A percentile compares a stretch with the other conserved stretches of the same genome.
Conservation (phyloP, 2,329 filamentous ascomycete genomes). For the Sclerotiophoma versabilis region DNA sequence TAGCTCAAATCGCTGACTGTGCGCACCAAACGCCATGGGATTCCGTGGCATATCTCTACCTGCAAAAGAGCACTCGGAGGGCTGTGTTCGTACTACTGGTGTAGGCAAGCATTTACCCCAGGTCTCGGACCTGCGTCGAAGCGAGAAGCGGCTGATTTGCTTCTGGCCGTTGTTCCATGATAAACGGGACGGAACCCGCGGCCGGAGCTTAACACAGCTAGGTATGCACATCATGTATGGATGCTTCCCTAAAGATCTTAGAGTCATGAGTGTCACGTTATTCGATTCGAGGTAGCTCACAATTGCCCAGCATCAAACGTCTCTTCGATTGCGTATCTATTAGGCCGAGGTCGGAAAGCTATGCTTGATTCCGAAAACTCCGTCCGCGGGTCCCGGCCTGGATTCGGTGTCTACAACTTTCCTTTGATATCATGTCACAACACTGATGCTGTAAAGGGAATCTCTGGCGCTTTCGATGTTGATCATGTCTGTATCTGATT, state of each 20-base stretch:
- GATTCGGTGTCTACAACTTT: not conserved
- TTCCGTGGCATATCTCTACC: no score
- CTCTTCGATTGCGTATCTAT: not conserved
- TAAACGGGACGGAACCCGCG: not conserved
- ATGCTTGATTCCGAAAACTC: not conserved
- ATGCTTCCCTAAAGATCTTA: not conserved
- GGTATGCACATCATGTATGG: not conserved
- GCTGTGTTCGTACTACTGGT: no score
- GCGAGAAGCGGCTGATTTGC: not conserved
- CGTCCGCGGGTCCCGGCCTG: slow-evolving; percentile 2
- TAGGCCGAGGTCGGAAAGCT: not conserved
- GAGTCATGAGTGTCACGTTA: no score
- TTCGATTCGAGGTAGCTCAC: not conserved
- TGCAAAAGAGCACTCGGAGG: no score
- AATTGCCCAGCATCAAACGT: not conserved
- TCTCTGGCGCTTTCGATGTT: no score
- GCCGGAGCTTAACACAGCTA: not conserved
- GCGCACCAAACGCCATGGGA: no score
- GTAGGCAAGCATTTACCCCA: slow-evolving; percentile 1
- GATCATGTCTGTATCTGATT: no score
- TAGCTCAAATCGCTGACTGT: no score
- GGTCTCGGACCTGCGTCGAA: not conserved
- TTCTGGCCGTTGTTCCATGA: not conserved
- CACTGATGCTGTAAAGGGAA: no score
- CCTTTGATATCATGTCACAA: not conserved